phyloP scores from a whole-genome alignment of 2,329 filamentous ascomycete species.

The Trichoderma harzianum region DNA sequence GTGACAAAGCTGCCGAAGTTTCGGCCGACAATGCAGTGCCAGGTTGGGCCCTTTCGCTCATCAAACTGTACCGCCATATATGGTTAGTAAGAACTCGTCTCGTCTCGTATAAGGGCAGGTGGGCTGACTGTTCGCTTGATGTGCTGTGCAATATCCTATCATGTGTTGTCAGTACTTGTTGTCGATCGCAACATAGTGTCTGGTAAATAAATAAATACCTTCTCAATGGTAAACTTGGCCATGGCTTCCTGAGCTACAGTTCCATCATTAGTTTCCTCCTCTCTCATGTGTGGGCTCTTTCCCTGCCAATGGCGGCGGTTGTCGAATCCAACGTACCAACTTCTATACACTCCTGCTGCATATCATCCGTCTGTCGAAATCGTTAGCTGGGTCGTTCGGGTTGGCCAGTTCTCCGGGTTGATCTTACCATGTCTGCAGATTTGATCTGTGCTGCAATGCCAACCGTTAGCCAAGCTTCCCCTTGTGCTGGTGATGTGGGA shows the following conservation, averaged over 20 bases:
- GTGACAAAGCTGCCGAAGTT: constrained; percentile 99
- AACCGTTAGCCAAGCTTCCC: constrained; percentile 16
- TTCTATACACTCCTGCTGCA: constrained; percentile 94
- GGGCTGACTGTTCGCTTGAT: constrained; percentile 82
- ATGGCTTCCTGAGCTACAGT: constrained; percentile 58
- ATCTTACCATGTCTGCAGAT: constrained; percentile 92
- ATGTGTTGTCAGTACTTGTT: constrained; percentile 22
- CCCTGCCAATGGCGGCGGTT: not conserved
- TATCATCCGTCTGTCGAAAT: constrained; percentile 75
- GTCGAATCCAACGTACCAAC: constrained; percentile 65
- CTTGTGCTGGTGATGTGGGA: not conserved
- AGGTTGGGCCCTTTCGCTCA: constrained; percentile 93
- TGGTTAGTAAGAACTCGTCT: not conserved
- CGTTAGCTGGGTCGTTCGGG: constrained; percentile 28
- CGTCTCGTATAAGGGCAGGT: not conserved
- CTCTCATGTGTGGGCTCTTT: not conserved
- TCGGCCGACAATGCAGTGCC: constrained; percentile 97
- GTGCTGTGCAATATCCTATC: constrained; percentile 86
- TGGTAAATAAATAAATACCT: constrained; percentile 40
- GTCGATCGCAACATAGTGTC: not conserved
- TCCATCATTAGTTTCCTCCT: constrained; percentile 26
- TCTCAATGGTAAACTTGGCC: constrained; percentile 61
- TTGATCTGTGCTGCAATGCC: constrained; percentile 78
- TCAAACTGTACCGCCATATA: constrained; percentile 66
- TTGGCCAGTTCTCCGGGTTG: not conserved